Conservation (phyloP, 345 rosid species). For the Citrus glauca region DNA sequence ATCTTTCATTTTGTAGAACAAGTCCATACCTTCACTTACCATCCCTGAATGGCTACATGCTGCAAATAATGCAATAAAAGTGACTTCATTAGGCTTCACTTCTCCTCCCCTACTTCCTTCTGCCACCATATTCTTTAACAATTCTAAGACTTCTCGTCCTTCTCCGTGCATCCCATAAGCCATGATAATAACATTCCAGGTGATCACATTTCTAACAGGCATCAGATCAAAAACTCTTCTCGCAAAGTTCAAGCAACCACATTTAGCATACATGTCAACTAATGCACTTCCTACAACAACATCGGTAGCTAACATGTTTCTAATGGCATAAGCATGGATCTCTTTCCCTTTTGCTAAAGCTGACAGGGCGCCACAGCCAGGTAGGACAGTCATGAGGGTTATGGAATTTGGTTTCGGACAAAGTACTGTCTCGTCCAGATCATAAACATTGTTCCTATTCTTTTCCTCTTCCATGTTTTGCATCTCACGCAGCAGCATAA, state of each 20-base stretch:
- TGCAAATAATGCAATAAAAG: constrained; percentile 70
- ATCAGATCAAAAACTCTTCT: constrained; percentile 62
- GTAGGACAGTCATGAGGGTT: constrained; percentile 84
- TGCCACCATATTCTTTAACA: constrained; percentile 52
- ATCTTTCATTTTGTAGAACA: constrained; percentile 67
- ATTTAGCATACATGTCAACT: constrained; percentile 92
- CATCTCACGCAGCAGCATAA: constrained; percentile 60
- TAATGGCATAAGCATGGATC: constrained; percentile 81
- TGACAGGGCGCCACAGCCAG: constrained; percentile 71
- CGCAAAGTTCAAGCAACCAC: constrained; percentile 59
- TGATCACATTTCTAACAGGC: constrained; percentile 59
- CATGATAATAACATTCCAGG: constrained; percentile 92
- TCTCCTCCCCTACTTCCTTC: constrained; percentile 23
- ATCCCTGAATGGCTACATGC: constrained; percentile 91
- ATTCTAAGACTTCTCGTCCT: constrained; percentile 59
- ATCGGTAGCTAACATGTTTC: constrained; percentile 57
- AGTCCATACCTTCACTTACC: constrained; percentile 67
- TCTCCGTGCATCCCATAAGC: constrained; percentile 94
- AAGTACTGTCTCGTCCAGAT: constrained; percentile 20
- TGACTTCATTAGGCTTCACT: constrained; percentile 71
- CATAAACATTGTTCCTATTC: not conserved
- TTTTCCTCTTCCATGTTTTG: constrained; percentile 34
- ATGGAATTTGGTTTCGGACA: constrained; percentile 61
- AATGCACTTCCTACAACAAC: constrained; percentile 90
- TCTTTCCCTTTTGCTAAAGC: constrained; percentile 84